A percentile compares a stretch with the other conserved stretches of the same genome.
Evolutionary conservation across 176 grass and related monocot genomes (phyloP).

Genomic region (Eremochloa ophiuroides): DNA sequence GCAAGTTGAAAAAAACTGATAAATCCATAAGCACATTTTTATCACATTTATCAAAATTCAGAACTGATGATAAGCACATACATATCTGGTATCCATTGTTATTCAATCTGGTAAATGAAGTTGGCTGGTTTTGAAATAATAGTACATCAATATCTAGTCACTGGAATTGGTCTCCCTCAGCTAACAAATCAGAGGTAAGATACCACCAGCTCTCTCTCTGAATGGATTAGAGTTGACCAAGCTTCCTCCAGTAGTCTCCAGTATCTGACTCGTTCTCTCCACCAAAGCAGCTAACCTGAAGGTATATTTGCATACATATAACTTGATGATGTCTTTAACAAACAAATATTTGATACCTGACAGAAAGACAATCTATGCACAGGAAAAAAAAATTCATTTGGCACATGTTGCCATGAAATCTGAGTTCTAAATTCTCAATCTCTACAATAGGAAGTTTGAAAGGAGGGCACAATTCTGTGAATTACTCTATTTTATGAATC

Average conservation of each 20-base stretch:
- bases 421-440: background rate
- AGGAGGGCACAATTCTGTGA: background rate
- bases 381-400: background rate
- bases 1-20: no score
- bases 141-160: no score
- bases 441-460: background rate
- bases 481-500: background rate
- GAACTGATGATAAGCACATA: no score
- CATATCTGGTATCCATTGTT: no score
- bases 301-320: slow-evolving; percentile 15
- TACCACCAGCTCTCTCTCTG: no score
- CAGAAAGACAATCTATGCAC: background rate
- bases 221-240: no score
- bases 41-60: no score
- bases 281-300: slow-evolving; percentile 91
- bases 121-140: no score
- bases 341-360: background rate
- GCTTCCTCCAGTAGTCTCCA: slow-evolving; percentile 92
- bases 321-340: background rate
- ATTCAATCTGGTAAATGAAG: no score
- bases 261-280: slow-evolving; percentile 76
- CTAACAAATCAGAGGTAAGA: no score
- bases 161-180: no score
- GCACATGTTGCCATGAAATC: background rate
- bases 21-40: no score